Evolutionary conservation across 1,284 basidiomycete species (phyloP).

Genomic region (Melampsora larici-populina): DNA sequence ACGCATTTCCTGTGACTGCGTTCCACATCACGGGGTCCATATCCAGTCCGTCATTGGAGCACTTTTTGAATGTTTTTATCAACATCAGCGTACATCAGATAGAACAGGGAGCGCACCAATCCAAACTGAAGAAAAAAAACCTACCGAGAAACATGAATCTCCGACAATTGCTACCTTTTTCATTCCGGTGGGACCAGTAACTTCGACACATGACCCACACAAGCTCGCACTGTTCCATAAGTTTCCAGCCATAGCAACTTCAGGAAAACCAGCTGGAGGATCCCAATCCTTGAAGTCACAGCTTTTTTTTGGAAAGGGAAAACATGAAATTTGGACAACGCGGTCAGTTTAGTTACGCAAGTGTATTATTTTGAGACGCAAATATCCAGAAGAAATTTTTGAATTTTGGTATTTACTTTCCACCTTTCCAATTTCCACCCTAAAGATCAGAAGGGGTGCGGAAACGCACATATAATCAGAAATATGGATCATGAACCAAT

Average conservation of each 20-base stretch:
- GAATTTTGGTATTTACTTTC: background rate
- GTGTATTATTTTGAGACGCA: background rate
- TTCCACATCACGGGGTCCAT: conserved; percentile 18
- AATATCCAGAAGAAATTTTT: background rate
- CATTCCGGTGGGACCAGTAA: background rate
- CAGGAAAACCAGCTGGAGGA: conserved; percentile 1
- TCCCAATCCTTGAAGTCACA: conserved; percentile 23
- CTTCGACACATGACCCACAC: conserved; percentile 29
- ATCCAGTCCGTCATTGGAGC: conserved; percentile 14
- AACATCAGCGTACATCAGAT: background rate
- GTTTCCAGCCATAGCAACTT: conserved; percentile 18
- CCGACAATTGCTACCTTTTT: background rate
- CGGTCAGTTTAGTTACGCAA: background rate
- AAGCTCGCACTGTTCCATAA: conserved; percentile 3
- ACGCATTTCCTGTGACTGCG: conserved; percentile 2
- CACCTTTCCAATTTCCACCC: conserved; percentile 9
- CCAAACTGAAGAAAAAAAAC: background rate
- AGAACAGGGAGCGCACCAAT: background rate
- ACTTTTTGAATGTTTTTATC: background rate
- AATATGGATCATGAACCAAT: background rate
- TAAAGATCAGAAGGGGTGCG: background rate
- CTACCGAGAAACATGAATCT: conserved; percentile 24
- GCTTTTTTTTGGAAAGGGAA: background rate
- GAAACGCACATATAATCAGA: background rate
- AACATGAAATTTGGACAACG: background rate